phyloP scores from a whole-genome alignment of 176 grass and related monocot genomes.

The Chrysopogon serrulatus region DNA sequence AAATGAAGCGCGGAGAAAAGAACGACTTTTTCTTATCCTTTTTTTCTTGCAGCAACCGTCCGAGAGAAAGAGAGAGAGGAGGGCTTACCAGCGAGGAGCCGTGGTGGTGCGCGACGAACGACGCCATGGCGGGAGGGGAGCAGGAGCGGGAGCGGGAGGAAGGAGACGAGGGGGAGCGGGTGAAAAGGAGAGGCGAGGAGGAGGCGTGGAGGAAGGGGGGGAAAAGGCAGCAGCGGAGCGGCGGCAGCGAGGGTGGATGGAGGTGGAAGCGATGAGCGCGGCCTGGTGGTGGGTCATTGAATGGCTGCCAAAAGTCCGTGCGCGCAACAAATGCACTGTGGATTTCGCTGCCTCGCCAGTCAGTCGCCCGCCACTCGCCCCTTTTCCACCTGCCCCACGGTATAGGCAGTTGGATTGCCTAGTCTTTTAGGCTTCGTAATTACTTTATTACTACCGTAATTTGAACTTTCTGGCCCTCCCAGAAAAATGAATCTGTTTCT shows the following conservation, averaged over 20 bases:
- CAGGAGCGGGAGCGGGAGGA: neutral
- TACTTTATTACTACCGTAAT: constrained; percentile 4
- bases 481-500: neutral
- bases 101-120: constrained; percentile 39
- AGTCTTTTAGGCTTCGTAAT: neutral
- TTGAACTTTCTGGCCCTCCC: neutral
- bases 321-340: constrained; percentile 71
- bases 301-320: constrained; percentile 89
- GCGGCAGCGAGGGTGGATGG: neutral
- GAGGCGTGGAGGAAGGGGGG: constrained; percentile 31
- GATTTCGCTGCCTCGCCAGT: neutral
- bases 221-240: constrained; percentile 13
- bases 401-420: neutral
- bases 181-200: constrained; percentile 9
- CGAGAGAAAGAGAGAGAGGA: neutral
- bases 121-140: constrained; percentile 27
- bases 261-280: constrained; percentile 49
- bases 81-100: constrained; percentile 22
- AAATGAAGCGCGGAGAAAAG: neutral
- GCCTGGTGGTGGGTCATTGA: constrained; percentile 77
- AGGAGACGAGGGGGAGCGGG: neutral
- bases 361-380: neutral
- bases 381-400: neutral
- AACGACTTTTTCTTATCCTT: neutral
- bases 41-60: neutral